Conservation (phyloP, 140 eudicot species). For the Anethum foeniculum region DNA sequence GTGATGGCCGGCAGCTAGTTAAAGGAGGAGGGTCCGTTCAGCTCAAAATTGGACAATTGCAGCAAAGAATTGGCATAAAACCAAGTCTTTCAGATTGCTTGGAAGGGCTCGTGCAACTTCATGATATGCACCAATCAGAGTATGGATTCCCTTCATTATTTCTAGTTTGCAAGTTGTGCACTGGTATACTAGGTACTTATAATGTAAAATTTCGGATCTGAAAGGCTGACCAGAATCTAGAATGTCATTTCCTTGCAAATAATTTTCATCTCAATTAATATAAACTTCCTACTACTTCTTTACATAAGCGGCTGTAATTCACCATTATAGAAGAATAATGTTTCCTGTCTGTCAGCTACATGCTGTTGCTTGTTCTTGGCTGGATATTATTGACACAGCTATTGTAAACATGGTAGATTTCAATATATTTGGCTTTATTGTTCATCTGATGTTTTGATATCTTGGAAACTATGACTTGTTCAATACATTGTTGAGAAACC, state of each 20-base stretch:
- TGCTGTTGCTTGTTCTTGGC: not conserved
- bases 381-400: not conserved
- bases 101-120: constrained; percentile 67
- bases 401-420: not conserved
- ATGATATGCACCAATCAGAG: constrained; percentile 89
- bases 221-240: not conserved
- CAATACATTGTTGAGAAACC: not conserved
- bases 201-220: not conserved
- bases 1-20: constrained; percentile 66
- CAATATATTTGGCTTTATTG: not conserved
- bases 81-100: constrained; percentile 74
- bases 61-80: constrained; percentile 62
- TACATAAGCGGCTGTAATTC: not conserved
- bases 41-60: constrained; percentile 45
- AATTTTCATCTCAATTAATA: not conserved
- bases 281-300: not conserved
- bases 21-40: constrained; percentile 66
- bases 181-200: not conserved
- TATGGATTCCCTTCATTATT: constrained; percentile 22
- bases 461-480: not conserved
- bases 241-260: not conserved
- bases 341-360: not conserved
- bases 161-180: not conserved
- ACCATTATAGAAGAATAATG: not conserved
- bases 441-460: not conserved